Percentiles rank a stretch among this genome's conserved stretches.
phyloP scores from a whole-genome alignment of 805 yeast species.

The Saccharomyces eubayanus region DNA sequence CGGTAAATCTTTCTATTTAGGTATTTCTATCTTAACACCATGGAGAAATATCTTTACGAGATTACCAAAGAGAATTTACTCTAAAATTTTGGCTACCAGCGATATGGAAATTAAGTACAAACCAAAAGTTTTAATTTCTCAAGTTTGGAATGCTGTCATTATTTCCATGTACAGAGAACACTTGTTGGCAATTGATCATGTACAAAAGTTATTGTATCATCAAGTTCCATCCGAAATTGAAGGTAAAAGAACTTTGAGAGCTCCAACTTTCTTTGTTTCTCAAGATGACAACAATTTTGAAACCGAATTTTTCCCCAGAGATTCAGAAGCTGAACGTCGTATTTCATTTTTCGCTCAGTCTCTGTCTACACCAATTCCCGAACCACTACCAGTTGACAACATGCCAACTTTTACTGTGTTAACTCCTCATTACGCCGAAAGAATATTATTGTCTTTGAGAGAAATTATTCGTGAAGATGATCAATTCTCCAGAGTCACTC shows the following conservation, averaged over 20 bases:
- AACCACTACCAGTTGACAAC: constrained; percentile 97
- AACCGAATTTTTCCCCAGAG: constrained; percentile 93
- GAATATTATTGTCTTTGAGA: constrained; percentile 83
- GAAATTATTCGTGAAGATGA: constrained; percentile 97
- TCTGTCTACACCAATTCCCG: constrained; percentile 96
- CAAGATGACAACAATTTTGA: constrained; percentile 93
- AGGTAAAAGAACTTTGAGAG: constrained; percentile 96
- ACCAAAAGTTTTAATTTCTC: constrained; percentile 95
- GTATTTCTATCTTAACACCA: constrained; percentile 97
- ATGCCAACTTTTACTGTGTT: constrained; percentile 98
- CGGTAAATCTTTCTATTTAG: constrained; percentile 96
- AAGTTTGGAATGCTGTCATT: constrained; percentile 98
- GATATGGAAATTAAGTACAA: constrained; percentile 99
- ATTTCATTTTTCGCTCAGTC: constrained; percentile 99
- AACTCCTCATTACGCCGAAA: constrained; percentile 94
- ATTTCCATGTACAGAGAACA: constrained; percentile 99
- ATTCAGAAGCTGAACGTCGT: constrained; percentile 99
- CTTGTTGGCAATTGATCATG: constrained; percentile 94
- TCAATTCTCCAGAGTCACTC: constrained; percentile 88
- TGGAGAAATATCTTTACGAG: constrained; percentile 99
- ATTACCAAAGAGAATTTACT: constrained; percentile 96
- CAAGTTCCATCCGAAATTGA: constrained; percentile 98
- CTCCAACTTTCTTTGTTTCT: constrained; percentile 96
- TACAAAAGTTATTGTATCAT: constrained; percentile 91
- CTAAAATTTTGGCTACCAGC: constrained; percentile 93